Base-by-base conservation (phyloP, 768 basidiomycete species). In the Leccinum rimulosum region DNA sequence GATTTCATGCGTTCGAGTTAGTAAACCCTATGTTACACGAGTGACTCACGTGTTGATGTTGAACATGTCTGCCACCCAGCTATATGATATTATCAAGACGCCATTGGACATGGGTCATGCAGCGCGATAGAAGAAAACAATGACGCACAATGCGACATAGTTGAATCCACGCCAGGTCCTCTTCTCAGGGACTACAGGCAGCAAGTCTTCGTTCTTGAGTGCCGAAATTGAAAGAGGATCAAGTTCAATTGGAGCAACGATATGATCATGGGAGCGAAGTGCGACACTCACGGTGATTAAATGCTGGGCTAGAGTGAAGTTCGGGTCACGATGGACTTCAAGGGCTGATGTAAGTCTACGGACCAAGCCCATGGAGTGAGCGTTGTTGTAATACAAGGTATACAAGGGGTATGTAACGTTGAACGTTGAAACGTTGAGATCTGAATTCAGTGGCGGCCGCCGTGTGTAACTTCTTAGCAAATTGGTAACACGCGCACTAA, bases 21-120 rank as follows among this genome's bases (percentile, higher is more conserved):
- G 40, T 6, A 19, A 45, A 19, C n/a, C 43, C 19, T 19, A 19
- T 11, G 19, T 19, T 45, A 54, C 58, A 58, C 52, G 47, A 45
- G 56, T 30, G 47, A 75, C 84, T 67, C 72, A 87, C 86, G 86
- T 88, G 70, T 87, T 88, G 68, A 89, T 80, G 65, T 89, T 90
- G 78, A 89, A 91, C 64, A 82, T 84, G 74, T 92, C 89, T 40
- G 87, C 88, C 47, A 91, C 81, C 90, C 88, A 91, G 75, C 87
- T 88, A 61, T 66, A 54, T 55, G 19, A 19, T 9, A 43, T 43
- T 40, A 6, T 17, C 38, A 15, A 43, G 40, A 45, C 19, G 11
- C 19, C 43, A 45, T 45, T 45, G 2, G 19, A 45, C 19, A 45
- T 12, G n/a, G n/a, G n/a, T n/a, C 40, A 43, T 33, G 48, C 31